These are phyloP conservation scores for Dactylellina parvicollis DNA, from an alignment of 2,329 filamentous ascomycete genomes.

Conservation along the genomic window DNA sequence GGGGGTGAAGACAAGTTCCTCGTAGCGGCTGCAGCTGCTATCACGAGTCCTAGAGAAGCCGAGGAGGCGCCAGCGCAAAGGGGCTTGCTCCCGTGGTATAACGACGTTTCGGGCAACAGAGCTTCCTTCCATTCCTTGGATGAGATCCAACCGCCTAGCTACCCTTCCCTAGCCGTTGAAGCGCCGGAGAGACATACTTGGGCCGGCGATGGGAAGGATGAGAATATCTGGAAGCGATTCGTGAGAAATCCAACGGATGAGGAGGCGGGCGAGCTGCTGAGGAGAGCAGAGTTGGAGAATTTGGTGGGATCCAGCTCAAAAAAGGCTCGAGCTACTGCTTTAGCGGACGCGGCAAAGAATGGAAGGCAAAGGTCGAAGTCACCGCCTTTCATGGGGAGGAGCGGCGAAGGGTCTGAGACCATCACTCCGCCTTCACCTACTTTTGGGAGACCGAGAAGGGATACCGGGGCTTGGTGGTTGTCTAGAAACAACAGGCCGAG, in stretches of 20 bases:
- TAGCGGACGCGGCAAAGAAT: neutral
- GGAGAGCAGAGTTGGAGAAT: constrained; percentile 40
- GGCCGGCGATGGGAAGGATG: constrained; percentile 47
- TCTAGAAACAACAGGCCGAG: neutral
- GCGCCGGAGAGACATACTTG: constrained; percentile 42
- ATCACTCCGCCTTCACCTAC: constrained; percentile 31
- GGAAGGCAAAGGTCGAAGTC: constrained; percentile 7
- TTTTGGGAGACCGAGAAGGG: constrained; percentile 38
- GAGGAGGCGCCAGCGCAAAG: neutral
- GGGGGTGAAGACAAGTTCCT: constrained; percentile 10
- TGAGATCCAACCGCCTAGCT: constrained; percentile 45
- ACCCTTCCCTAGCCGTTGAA: constrained; percentile 40
- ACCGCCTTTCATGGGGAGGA: constrained; percentile 13
- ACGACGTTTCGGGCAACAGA: constrained; percentile 34
- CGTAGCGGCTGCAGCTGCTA: neutral
- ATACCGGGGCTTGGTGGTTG: constrained; percentile 50
- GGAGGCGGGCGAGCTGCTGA: constrained; percentile 29
- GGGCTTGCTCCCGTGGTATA: constrained; percentile 34
- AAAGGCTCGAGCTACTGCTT: neutral
- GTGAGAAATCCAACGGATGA: constrained; percentile 32
- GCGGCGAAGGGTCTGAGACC: neutral
- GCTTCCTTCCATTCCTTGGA: constrained; percentile 38
- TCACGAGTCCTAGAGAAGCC: no score
- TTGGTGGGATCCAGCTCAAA: constrained; percentile 5
- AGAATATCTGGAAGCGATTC: constrained; percentile 42